These are phyloP conservation scores for Fusarium stilboides DNA, from an alignment of 2,329 filamentous ascomycete genomes.

Conservation along the genomic window DNA sequence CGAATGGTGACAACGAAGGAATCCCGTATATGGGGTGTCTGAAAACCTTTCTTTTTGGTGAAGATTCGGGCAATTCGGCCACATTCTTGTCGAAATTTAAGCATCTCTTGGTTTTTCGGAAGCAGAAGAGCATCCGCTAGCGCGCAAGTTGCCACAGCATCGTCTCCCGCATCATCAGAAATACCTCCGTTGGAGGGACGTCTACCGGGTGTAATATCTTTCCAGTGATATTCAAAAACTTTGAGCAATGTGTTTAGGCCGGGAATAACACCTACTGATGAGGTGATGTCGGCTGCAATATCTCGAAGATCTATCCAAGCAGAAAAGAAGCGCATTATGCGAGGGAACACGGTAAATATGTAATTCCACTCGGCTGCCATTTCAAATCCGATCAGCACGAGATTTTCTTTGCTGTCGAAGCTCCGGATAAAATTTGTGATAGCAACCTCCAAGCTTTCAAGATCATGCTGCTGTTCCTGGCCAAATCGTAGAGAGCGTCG, in stretches of 20 bases:
- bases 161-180: constrained; percentile 38
- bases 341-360: constrained; percentile 13
- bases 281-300: constrained; percentile 27
- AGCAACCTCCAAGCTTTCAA: constrained; percentile 1
- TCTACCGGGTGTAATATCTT: constrained; percentile 11
- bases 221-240: constrained; percentile 12
- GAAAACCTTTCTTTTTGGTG: constrained; percentile 8
- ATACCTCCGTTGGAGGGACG: neutral
- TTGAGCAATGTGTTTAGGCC: constrained; percentile 9
- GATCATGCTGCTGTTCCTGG: neutral
- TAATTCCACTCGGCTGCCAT: constrained; percentile 39
- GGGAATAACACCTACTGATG: neutral
- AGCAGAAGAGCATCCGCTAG: constrained; percentile 17
- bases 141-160: constrained; percentile 30
- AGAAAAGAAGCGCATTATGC: constrained; percentile 24
- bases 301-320: constrained; percentile 33
- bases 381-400: constrained; percentile 19
- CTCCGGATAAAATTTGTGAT: constrained; percentile 23
- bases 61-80: constrained; percentile 1
- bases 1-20: constrained; percentile 15
- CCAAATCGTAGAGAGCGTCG: constrained; percentile 34
- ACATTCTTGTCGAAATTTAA: constrained; percentile 25
- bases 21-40: neutral
- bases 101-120: constrained; percentile 3
- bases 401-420: neutral